Evolutionary conservation across 1,284 basidiomycete species (phyloP).

Genomic region (Cystodermella granulosa): DNA sequence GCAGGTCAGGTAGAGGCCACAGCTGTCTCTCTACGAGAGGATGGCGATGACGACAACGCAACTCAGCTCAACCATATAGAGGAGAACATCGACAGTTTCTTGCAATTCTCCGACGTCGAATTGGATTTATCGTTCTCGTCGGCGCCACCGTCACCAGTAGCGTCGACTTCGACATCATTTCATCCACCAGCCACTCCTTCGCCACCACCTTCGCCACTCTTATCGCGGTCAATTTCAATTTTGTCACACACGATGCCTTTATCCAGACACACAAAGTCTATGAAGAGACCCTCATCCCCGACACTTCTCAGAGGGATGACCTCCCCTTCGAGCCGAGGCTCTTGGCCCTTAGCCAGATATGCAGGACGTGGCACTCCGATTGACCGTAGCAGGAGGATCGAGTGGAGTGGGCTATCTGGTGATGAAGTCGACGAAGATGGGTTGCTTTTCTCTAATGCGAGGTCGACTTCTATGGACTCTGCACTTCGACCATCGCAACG

Average conservation of each 20-base stretch:
- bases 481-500: conserved; percentile 29
- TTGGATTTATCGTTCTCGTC: conserved; percentile 42
- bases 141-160: no score
- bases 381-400: conserved; percentile 39
- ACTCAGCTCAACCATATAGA: background rate
- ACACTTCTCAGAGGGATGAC: conserved; percentile 26
- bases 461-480: conserved; percentile 41
- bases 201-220: conserved; percentile 26
- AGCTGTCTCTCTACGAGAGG: background rate
- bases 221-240: conserved; percentile 34
- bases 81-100: background rate
- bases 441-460: conserved; percentile 35
- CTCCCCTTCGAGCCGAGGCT: conserved; percentile 31
- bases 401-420: conserved; percentile 39
- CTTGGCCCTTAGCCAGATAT: conserved; percentile 42
- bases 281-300: conserved; percentile 25
- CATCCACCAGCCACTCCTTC: conserved; percentile 29
- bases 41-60: conserved; percentile 9
- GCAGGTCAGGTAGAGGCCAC: conserved; percentile 6
- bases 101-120: conserved; percentile 40
- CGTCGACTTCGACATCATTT: no score
- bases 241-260: conserved; percentile 21
- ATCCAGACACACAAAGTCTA: conserved; percentile 20
- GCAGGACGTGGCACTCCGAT: conserved; percentile 47
- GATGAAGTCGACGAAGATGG: conserved; percentile 43